A percentile compares a stretch with the other conserved stretches of the same genome.
phyloP scores from a whole-genome alignment of 2,329 filamentous ascomycete species.

The Aspergillus niger region DNA sequence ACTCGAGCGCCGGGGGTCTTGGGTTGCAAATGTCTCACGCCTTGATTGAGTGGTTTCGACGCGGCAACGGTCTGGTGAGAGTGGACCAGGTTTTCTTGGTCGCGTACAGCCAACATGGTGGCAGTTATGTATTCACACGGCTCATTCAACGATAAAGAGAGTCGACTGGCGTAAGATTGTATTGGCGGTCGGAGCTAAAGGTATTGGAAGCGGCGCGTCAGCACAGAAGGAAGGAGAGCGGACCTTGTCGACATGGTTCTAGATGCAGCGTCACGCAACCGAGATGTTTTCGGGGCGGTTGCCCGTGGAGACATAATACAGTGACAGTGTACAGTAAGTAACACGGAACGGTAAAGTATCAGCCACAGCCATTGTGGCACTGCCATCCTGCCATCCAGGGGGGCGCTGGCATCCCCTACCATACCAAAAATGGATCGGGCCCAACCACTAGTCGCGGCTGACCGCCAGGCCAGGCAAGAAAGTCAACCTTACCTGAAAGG shows the following conservation, averaged over 20 bases:
- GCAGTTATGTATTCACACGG: constrained; percentile 19
- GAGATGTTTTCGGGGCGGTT: constrained; percentile 36
- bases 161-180: not conserved
- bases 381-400: not conserved
- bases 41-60: constrained; percentile 71
- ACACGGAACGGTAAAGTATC: too few species aligned
- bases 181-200: constrained; percentile 5
- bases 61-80: constrained; percentile 70
- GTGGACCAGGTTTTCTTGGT: constrained; percentile 86
- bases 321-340: too few species aligned
- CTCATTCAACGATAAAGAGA: constrained; percentile 22
- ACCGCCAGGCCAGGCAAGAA: constrained; percentile 22
- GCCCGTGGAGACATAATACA: constrained; percentile 40
- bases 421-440: constrained; percentile 11
- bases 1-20: constrained; percentile 78
- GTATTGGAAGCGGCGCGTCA: not conserved
- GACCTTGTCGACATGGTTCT: constrained; percentile 21
- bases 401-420: constrained; percentile 1
- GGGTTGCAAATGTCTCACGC: constrained; percentile 61
- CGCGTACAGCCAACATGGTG: constrained; percentile 73
- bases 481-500: constrained; percentile 17
- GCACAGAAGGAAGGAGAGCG: not conserved
- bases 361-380: too few species aligned
- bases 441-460: constrained; percentile 19
- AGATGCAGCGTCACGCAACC: constrained; percentile 20